Evolutionary conservation across 2,329 filamentous ascomycete species (phyloP).

Genomic region (Clonostachys sp.): DNA sequence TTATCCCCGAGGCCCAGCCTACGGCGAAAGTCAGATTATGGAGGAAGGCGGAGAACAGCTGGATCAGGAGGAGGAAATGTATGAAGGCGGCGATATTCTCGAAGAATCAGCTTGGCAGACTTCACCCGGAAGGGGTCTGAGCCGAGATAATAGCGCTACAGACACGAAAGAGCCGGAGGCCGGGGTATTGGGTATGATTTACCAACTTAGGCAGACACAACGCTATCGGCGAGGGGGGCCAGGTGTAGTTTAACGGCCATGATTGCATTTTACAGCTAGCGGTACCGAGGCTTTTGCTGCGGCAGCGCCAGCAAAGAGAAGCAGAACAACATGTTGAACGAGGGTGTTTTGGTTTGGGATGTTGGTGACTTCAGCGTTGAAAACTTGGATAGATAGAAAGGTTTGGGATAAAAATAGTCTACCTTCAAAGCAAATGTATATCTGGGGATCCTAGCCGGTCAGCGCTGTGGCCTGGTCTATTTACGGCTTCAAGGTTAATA

Average conservation of each 20-base stretch:
- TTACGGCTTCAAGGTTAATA: no score
- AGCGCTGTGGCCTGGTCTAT: no score
- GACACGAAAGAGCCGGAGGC: slow-evolving; percentile 41
- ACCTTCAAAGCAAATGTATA: no score
- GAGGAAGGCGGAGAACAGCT: slow-evolving; percentile 50
- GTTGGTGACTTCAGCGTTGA: no score
- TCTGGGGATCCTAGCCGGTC: no score
- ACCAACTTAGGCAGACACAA: slow-evolving; percentile 54
- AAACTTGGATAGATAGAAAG: no score
- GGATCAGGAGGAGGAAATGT: slow-evolving; percentile 38
- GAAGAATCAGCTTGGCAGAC: slow-evolving; percentile 59
- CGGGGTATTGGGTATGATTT: slow-evolving; percentile 53
- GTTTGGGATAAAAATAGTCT: no score
- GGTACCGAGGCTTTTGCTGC: not conserved
- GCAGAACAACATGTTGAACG: slow-evolving; percentile 3
- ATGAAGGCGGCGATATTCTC: slow-evolving; percentile 43
- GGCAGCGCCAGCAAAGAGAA: slow-evolving; percentile 2
- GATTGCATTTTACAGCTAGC: not conserved
- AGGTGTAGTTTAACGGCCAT: slow-evolving; percentile 18
- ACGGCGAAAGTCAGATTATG: slow-evolving; percentile 44
- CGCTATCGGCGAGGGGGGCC: slow-evolving; percentile 37
- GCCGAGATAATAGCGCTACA: slow-evolving; percentile 45
- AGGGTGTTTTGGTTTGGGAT: no score
- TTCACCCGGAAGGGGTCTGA: slow-evolving; percentile 44
- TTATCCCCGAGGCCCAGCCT: slow-evolving; percentile 37